Percentiles rank a stretch among this genome's conserved stretches.
Evolutionary conservation across 139 green algal genomes (phyloP).

Genomic region (Chlamydomonas applanata): DNA sequence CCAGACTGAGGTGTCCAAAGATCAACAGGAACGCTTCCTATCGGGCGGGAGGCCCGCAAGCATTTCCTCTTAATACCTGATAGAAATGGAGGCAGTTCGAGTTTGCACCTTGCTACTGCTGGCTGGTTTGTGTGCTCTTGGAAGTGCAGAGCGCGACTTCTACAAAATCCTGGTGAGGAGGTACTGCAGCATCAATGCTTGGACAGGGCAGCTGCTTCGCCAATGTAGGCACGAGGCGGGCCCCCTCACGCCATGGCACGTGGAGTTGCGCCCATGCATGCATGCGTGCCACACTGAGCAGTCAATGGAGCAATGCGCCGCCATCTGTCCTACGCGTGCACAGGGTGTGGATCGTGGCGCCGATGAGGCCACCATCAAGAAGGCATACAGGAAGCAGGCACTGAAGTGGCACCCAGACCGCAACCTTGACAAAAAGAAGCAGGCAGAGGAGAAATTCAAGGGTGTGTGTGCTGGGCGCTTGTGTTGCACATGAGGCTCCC

Average conservation of each 20-base stretch:
- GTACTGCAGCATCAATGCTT: neutral
- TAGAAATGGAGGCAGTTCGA: neutral
- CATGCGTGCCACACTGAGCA: too few species aligned
- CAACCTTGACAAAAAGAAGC: conserved; percentile 76
- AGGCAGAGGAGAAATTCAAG: conserved; percentile 76
- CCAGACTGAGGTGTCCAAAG: neutral
- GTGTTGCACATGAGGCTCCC: too few species aligned
- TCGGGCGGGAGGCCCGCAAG: neutral
- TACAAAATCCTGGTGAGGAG: conserved; percentile 66
- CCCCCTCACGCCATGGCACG: too few species aligned
- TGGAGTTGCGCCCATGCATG: too few species aligned
- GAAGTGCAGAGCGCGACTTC: conserved; percentile 31
- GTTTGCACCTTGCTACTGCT: neutral
- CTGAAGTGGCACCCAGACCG: conserved; percentile 86
- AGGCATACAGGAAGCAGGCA: conserved; percentile 73
- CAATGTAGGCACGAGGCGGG: too few species aligned
- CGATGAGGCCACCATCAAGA: conserved; percentile 80
- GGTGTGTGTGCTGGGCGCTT: too few species aligned
- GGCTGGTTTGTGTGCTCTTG: neutral
- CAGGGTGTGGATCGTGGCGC: conserved; percentile 54
- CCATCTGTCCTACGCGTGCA: too few species aligned
- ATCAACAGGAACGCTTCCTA: neutral
- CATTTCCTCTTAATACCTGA: too few species aligned
- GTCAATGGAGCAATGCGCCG: too few species aligned
- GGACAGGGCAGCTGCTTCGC: too few species aligned